These are phyloP conservation scores for Xenosphaeropsis pyriputrescens DNA, from an alignment of 2,329 filamentous ascomycete genomes.

Conservation along the genomic window DNA sequence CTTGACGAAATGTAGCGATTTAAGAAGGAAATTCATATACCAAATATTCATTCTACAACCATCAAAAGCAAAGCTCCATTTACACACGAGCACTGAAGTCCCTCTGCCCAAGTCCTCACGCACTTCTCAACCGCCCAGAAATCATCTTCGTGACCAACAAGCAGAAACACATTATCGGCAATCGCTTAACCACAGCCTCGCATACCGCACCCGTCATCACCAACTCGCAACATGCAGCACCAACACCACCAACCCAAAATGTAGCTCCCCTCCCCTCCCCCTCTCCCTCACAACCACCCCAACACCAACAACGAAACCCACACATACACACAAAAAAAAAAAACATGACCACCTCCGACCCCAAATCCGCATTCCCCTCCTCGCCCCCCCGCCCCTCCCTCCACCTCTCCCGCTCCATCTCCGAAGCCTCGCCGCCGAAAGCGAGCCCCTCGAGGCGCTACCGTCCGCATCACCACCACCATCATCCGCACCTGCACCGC, in stretches of 20 bases:
- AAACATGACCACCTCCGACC: slow-evolving; percentile 21
- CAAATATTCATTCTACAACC: background rate
- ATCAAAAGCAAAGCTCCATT: too few relatives aligned
- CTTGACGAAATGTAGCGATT: background rate
- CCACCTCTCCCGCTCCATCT: slow-evolving; percentile 34
- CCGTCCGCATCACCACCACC: slow-evolving; percentile 22
- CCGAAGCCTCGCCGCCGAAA: slow-evolving; percentile 7
- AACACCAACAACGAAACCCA: too few relatives aligned
- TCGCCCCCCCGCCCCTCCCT: slow-evolving; percentile 27
- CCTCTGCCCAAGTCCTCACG: too few relatives aligned
- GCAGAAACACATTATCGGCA: too few relatives aligned
- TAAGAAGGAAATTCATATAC: background rate
- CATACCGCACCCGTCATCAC: too few relatives aligned
- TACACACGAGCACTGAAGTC: too few relatives aligned
- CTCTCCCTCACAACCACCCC: too few relatives aligned
- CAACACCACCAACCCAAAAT: background rate
- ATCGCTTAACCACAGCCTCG: too few relatives aligned
- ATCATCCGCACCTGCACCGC: slow-evolving; percentile 19
- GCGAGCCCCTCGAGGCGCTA: slow-evolving; percentile 7
- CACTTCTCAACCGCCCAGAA: too few relatives aligned
- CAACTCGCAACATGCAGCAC: too few relatives aligned
- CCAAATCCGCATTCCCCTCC: slow-evolving; percentile 15
- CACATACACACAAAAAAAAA: too few relatives aligned
- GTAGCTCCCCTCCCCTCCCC: background rate
- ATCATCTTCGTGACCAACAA: too few relatives aligned